Conservation (phyloP, 164 flowering plant species). For the Kingdonia uniflora region DNA sequence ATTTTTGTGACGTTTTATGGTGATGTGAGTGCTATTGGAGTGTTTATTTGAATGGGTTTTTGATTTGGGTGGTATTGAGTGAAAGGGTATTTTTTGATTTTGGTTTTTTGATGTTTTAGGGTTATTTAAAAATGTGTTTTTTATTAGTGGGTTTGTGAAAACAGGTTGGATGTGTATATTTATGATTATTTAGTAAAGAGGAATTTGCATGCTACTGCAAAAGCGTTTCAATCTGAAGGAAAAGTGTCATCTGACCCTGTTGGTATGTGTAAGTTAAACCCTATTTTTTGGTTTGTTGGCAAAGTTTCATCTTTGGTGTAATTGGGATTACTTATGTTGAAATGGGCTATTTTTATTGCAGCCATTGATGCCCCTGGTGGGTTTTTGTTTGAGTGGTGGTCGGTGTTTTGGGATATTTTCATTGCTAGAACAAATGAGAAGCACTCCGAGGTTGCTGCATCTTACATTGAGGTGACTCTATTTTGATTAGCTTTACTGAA, state of each 20-base stretch:
- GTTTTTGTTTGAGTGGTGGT: conserved; percentile 88
- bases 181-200: conserved; percentile 69
- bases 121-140: neutral
- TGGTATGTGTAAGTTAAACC: conserved; percentile 30
- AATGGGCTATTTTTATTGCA: conserved; percentile 16
- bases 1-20: no score
- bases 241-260: conserved; percentile 63
- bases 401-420: conserved; percentile 84
- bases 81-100: neutral
- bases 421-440: conserved; percentile 68
- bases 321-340: neutral
- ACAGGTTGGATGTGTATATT: conserved; percentile 79
- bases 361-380: conserved; percentile 90
- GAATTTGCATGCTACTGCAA: conserved; percentile 52
- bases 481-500: neutral
- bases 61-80: neutral
- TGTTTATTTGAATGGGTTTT: neutral
- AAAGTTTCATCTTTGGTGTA: no score
- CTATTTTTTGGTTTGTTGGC: no score
- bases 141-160: conserved; percentile 3
- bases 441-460: conserved; percentile 59
- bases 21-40: no score
- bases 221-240: conserved; percentile 66
- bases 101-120: neutral
- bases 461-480: conserved; percentile 52